Base-by-base conservation (phyloP, 768 basidiomycete genomes). In the Galerina marginata region DNA sequence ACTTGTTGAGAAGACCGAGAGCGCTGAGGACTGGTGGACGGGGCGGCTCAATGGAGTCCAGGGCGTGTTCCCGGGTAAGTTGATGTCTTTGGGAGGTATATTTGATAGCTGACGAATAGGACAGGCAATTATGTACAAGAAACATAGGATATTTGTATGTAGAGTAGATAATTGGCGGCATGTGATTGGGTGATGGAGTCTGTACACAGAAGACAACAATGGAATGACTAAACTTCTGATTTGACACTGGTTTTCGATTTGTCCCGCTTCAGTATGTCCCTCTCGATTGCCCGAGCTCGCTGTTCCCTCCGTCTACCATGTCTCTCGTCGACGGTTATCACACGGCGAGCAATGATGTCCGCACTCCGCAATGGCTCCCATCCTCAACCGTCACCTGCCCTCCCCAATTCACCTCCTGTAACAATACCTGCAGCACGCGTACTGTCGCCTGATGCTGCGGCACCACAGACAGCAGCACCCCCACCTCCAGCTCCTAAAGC, bases 1-100 rank as follows among this genome's bases (percentile, higher is more conserved):
- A 76, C 79, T 99, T 55, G 83, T 97, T 38, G 89, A 95, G 74
- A 86, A 85, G 74, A 88, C 90, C 15, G 85, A 83, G 6, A 95
- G 87, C 68, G 71, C 88, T 26, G 93, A 99, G 71, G 96, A 99
- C 71, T 98, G 96, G 96, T 99, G 96, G 96, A 97, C 95, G 26
- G 96, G 96, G 6, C 83, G 85, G 68, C 54, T 96, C 65, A 87
- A 93, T 64, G 95, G 95, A 6, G 72, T 73, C 62, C 86, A 93
- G 71, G 96, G 96, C 7, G 91, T 95, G 14, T 98, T 98, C 77
- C 96, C 96, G 56, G 93, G 92, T 85, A 77, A 71, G 72, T 65
- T 47, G 33, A 26, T 45, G 36, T 46, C 7, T 20, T 36, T 56
- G 14, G 45, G 38, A 42, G 47, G 46, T 46, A 6, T 12, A 56